These are phyloP conservation scores for Agroathelia rolfsii DNA, from an alignment of 1,284 basidiomycete genomes.

Conservation along the genomic window DNA sequence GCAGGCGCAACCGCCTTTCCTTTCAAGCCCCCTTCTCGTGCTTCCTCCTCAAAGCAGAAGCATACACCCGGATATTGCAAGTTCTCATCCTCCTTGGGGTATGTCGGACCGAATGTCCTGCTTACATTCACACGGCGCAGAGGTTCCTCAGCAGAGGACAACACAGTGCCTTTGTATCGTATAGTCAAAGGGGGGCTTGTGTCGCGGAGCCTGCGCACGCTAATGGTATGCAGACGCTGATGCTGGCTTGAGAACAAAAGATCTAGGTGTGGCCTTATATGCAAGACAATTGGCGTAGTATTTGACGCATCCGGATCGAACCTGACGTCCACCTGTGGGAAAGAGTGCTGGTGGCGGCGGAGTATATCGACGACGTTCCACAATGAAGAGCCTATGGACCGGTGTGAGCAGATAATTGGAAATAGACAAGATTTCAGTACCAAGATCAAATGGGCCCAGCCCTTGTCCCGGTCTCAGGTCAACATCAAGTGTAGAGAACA, in stretches of 20 bases:
- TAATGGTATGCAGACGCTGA: conserved; percentile 71
- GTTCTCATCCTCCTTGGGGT: conserved; percentile 67
- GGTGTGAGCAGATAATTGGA: conserved; percentile 6
- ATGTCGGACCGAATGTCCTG: conserved; percentile 77
- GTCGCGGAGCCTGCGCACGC: conserved; percentile 52
- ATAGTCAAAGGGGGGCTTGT: conserved; percentile 55
- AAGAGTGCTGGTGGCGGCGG: conserved; percentile 49
- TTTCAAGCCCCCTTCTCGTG: conserved; percentile 40
- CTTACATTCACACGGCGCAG: conserved; percentile 61
- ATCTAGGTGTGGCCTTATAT: conserved; percentile 69
- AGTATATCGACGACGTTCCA: conserved; percentile 74
- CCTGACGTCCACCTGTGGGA: conserved; percentile 77
- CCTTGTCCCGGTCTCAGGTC: conserved; percentile 72
- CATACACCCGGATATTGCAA: conserved; percentile 75
- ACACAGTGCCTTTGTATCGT: conserved; percentile 56
- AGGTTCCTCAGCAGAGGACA: conserved; percentile 49
- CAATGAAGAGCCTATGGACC: conserved; percentile 56
- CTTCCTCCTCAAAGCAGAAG: conserved; percentile 71
- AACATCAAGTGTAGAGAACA: conserved; percentile 61
- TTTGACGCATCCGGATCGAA: conserved; percentile 70
- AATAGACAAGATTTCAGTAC: conserved; percentile 23
- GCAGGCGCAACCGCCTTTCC: conserved; percentile 24
- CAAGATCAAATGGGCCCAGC: conserved; percentile 71
- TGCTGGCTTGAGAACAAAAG: conserved; percentile 69
- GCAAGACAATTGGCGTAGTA: conserved; percentile 66